Evolutionary conservation across 768 basidiomycete species (phyloP), one percentile per base, ranked within the genome.

Genomic region (Xerocomus spinulosus): DNA sequence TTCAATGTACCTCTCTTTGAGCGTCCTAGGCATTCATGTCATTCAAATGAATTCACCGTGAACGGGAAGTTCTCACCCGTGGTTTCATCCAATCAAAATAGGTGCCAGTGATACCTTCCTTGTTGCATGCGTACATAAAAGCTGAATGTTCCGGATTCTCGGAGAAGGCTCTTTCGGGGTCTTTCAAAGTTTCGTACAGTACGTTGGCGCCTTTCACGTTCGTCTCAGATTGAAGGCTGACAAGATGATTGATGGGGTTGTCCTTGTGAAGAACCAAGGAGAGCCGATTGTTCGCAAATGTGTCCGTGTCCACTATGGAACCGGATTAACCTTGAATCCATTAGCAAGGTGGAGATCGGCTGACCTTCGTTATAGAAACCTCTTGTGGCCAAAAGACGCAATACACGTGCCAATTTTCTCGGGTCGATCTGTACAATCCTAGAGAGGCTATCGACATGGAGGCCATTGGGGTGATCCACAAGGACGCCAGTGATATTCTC

Each of bases 201-300:
- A 57, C 54, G 30, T 44, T 39, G 1, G 42, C 55, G n/a, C 52
- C 66, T 46, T 51, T 60, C 14, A 46, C 42, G 8, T 13, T 21
- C 9, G 36, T 44, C 25, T 64, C 55, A 20, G 58, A 44, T 9
- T 62, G 62, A 20, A 55, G 46, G 26, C 21, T 42, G 29, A 56
- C 12, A 47, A 63, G 54, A 41, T 59, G 55, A 32, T 44, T 46
- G 24, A 56, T 51, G 21, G 63, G 51, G 24, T 66, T 56, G 18
- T 57, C 40, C 9, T 48, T 53, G 24, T 55, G 59, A 5, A 71
- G 52, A 33, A 57, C 54, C 8, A 64, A 33, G 15, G 67, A 44
- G 9, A 71, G 54, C 0, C 67, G 66, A 37, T 64, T 71, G 52
- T 71, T 71, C n/a, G 66, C 54, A 44, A 68, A 72, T 0, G 61